Evolutionary conservation across 768 basidiomycete species (phyloP).

Genomic region (Hebeloma cylindrosporum): DNA sequence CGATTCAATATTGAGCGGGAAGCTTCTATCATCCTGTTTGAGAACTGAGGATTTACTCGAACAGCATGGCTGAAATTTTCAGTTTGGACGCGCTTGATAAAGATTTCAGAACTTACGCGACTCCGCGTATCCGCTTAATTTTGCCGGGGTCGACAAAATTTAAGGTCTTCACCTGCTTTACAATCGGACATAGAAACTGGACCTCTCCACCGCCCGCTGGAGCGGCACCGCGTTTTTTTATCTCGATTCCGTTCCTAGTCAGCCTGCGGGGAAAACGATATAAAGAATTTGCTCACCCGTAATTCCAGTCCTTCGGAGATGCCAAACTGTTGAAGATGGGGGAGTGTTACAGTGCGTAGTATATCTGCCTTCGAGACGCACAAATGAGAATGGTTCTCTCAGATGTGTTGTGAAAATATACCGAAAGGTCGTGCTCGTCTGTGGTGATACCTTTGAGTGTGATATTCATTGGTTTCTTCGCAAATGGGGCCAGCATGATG

Average conservation of each 20-base stretch:
- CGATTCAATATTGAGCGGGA: conserved; percentile 91
- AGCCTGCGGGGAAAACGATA: not conserved
- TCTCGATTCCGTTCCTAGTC: conserved; percentile 46
- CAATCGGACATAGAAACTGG: conserved; percentile 88
- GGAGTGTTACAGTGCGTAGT: conserved; percentile 85
- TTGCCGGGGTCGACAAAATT: conserved; percentile 92
- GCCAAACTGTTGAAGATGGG: conserved; percentile 88
- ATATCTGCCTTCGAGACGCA: conserved; percentile 66
- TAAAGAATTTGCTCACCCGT: conserved; percentile 47
- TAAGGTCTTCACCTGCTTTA: conserved; percentile 88
- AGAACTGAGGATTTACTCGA: conserved; percentile 95
- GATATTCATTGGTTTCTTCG: conserved; percentile 81
- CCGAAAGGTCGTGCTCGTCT: conserved; percentile 89
- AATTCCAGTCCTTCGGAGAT: conserved; percentile 90
- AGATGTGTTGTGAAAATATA: conserved; percentile 28
- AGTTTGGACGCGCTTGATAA: not conserved
- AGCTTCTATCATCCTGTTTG: conserved; percentile 96
- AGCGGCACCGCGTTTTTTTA: conserved; percentile 90
- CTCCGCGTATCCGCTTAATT: conserved; percentile 92
- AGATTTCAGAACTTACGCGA: conserved; percentile 65
- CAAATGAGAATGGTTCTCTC: not conserved
- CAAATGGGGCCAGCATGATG: conserved; percentile 88
- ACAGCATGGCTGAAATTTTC: conserved; percentile 76
- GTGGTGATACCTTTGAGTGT: conserved; percentile 91
- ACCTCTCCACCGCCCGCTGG: conserved; percentile 93